These are phyloP conservation scores for Borovskyia barvae DNA, from an alignment of 208 protist species.

Conservation along the genomic window DNA sequence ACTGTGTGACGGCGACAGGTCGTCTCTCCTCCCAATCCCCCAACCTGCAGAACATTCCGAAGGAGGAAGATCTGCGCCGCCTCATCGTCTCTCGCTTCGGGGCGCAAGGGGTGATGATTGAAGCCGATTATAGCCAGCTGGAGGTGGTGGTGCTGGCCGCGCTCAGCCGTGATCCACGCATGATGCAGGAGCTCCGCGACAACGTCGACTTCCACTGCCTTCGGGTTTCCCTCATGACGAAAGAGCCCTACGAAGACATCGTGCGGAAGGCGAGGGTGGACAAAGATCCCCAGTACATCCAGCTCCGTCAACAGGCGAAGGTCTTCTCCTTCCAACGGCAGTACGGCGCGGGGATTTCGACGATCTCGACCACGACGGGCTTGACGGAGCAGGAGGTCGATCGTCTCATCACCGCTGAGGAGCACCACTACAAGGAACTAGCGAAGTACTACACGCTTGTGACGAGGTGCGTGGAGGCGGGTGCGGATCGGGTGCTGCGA, in stretches of 20 bases:
- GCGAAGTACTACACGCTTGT: conserved; percentile 80
- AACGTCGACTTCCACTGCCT: conserved; percentile 91
- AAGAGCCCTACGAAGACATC: conserved; percentile 88
- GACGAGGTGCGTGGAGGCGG: conserved; percentile 70
- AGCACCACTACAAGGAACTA: conserved; percentile 85
- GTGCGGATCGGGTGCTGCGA: conserved; percentile 67
- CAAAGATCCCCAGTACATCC: conserved; percentile 85
- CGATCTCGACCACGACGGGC: conserved; percentile 84
- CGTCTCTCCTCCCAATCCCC: conserved; percentile 87
- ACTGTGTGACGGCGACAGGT: conserved; percentile 87
- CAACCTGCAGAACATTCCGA: conserved; percentile 90
- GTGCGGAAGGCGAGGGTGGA: conserved; percentile 78
- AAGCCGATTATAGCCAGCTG: conserved; percentile 90
- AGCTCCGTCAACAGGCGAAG: conserved; percentile 91
- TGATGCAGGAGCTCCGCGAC: conserved; percentile 85
- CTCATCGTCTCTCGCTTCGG: conserved; percentile 87
- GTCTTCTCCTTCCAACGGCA: conserved; percentile 92
- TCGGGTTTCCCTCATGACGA: conserved; percentile 87
- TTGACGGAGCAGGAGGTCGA: conserved; percentile 86
- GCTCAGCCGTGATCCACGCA: conserved; percentile 78
- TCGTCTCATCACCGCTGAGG: conserved; percentile 80
- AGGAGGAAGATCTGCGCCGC: conserved; percentile 78
- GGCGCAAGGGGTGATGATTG: conserved; percentile 78
- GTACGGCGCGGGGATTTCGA: conserved; percentile 83
- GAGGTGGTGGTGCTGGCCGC: conserved; percentile 90